Evolutionary conservation across 106 monocot genomes (phyloP), one percentile per base, ranked within the genome.

Genomic region (Dendrobium catenatum): DNA sequence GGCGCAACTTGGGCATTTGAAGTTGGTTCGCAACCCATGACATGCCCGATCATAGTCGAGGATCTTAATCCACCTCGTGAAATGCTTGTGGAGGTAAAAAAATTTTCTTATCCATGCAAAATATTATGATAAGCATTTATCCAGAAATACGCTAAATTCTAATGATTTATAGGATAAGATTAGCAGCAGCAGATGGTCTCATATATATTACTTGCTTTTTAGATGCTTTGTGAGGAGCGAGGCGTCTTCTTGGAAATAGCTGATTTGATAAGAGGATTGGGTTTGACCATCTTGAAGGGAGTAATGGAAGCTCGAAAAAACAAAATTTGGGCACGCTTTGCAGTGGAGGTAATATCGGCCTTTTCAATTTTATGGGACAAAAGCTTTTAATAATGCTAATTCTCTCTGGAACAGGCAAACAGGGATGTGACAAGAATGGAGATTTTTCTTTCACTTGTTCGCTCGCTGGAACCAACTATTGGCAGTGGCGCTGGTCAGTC

Each of bases 1-100:
- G 98, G 92, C 56, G 89, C 86, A 26, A 92, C 95, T n/a, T 95
- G 98, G 98, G 98, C 98, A 61, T 99, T 91, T 87, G 91, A 99
- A 73, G 89, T 99, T 40, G 98, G 89, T 29, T 83, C 85, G 59
- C 86, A 91, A 76, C 86, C 98, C 4, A 90, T 85, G 87, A 82
- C 82, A 51, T 95, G 98, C 44, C 98, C 98, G 13, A 95, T 99
- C 40, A 89, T 99, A 72, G 98, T 99, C 16, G 95, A 95, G 73
- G 98, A 99, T 90, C 82, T 99, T 55, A 93, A 89, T 77, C 93
- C 88, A 18, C 95, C 91, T 80, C 89, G 93, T 26, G 95, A 95
- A 77, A 89, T 99, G 90, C 95, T 99, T 72, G 95, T 99, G 48
- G 98, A 99, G 93, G 98, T 95, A 83, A 79, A 31, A 79, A 29